A percentile compares a stretch with the other conserved stretches of the same genome.
phyloP scores from a whole-genome alignment of 2,329 filamentous ascomycete genomes.

The Exophiala oligosperma region DNA sequence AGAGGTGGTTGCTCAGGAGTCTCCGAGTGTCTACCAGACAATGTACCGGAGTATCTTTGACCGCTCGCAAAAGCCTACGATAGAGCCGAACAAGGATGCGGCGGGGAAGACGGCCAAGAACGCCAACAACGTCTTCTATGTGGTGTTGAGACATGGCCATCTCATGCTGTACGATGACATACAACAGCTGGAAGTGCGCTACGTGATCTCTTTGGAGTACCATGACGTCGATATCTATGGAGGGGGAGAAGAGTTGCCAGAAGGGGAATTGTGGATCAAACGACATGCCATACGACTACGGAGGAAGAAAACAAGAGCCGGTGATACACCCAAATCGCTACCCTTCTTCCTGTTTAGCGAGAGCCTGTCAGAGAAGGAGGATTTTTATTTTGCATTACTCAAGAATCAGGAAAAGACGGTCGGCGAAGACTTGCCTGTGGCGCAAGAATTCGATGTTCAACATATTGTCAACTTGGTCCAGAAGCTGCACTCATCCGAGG shows the following conservation, averaged over 20 bases:
- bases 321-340: constrained; percentile 63
- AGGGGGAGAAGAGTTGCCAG: constrained; percentile 74
- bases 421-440: constrained; percentile 62
- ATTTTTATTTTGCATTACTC: constrained; percentile 93
- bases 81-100: constrained; percentile 54
- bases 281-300: constrained; percentile 82
- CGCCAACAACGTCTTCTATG: constrained; percentile 88
- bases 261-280: constrained; percentile 95
- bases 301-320: constrained; percentile 58
- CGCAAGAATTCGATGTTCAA: constrained; percentile 76
- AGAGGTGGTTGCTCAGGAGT: constrained; percentile 73
- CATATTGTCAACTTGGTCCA: constrained; percentile 90
- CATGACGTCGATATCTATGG: constrained; percentile 84
- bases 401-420: constrained; percentile 73
- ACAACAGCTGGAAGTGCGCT: constrained; percentile 90
- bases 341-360: constrained; percentile 95
- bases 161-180: constrained; percentile 97
- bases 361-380: constrained; percentile 94
- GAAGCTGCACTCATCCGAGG: constrained; percentile 84
- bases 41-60: constrained; percentile 98
- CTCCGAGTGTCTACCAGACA: constrained; percentile 93
- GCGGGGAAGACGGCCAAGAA: constrained; percentile 46
- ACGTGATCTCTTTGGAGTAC: constrained; percentile 89
- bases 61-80: constrained; percentile 62
- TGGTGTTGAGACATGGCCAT: constrained; percentile 87